Evolutionary conservation across 768 basidiomycete genomes (phyloP).

Genomic region (Coprinopsis sp.): DNA sequence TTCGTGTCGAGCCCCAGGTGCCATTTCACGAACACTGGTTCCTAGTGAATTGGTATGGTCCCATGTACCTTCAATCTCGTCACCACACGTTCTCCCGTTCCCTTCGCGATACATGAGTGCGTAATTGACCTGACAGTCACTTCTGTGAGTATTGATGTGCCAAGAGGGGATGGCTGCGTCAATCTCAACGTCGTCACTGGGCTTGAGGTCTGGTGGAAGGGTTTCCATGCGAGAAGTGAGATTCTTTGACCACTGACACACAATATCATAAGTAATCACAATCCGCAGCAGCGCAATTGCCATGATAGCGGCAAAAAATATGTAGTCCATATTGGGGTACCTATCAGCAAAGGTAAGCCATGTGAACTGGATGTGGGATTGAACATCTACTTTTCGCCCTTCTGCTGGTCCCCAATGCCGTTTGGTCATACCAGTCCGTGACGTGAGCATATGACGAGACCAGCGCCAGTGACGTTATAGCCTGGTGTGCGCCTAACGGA

Average conservation of each 20-base stretch:
- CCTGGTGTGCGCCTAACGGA: constrained; percentile 22
- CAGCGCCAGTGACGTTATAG: constrained; percentile 20
- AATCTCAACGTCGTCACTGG: neutral
- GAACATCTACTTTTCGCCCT: constrained; percentile 26
- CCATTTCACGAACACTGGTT: constrained; percentile 32
- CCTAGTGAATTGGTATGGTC: constrained; percentile 22
- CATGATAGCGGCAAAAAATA: constrained; percentile 21
- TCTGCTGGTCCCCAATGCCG: constrained; percentile 26
- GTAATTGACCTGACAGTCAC: constrained; percentile 18
- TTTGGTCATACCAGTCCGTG: constrained; percentile 21
- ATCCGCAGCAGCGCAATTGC: constrained; percentile 7
- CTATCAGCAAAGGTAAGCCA: constrained; percentile 12
- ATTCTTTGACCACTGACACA: constrained; percentile 25
- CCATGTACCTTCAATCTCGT: constrained; percentile 30
- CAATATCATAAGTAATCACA: constrained; percentile 29
- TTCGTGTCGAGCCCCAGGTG: constrained; percentile 24
- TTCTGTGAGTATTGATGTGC: constrained; percentile 23
- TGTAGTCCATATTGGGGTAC: constrained; percentile 34
- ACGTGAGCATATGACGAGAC: constrained; percentile 19
- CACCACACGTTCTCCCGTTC: constrained; percentile 30
- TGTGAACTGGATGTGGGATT: neutral
- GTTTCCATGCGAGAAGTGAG: constrained; percentile 12
- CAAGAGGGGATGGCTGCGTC: constrained; percentile 20
- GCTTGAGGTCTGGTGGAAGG: constrained; percentile 10
- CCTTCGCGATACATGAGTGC: constrained; percentile 20